A percentile compares a stretch with the other conserved stretches of the same genome.
Conservation (phyloP, 2,329 filamentous ascomycete species). For the Colletotrichum caudatum region DNA sequence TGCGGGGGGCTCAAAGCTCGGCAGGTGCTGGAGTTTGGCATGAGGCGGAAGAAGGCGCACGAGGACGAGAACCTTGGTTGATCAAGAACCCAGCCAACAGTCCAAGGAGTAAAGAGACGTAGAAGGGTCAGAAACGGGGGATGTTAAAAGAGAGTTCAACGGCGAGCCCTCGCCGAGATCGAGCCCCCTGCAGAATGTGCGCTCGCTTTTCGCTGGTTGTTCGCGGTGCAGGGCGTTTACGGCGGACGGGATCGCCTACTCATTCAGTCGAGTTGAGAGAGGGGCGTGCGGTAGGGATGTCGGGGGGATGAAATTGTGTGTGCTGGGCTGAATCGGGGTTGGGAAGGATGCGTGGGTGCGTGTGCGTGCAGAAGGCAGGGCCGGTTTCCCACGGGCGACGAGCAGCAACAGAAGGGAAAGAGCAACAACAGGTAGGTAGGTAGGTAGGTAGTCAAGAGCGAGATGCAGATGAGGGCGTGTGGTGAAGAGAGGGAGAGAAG, state of each 20-base stretch:
- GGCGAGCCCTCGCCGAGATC: slow-evolving; percentile 4
- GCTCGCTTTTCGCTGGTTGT: slow-evolving; percentile 7
- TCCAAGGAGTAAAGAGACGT: neutral
- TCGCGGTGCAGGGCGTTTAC: neutral
- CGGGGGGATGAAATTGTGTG: slow-evolving; percentile 29
- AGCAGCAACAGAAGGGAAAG: neutral
- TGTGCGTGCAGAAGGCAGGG: slow-evolving; percentile 2
- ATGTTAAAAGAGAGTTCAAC: neutral
- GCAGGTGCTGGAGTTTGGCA: slow-evolving; percentile 29
- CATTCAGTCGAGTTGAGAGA: slow-evolving; percentile 13
- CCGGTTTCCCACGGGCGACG: slow-evolving; percentile 1
- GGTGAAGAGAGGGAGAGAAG: slow-evolving; percentile 8
- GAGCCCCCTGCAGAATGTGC: neutral
- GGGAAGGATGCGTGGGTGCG: neutral
- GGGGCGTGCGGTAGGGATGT: slow-evolving; percentile 24
- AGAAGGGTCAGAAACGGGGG: neutral
- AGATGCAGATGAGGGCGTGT: slow-evolving; percentile 3
- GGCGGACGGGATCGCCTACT: slow-evolving; percentile 14
- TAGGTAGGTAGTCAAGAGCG: neutral
- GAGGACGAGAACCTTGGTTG: neutral
- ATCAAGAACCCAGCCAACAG: neutral
- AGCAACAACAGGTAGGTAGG: neutral
- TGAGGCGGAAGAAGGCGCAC: slow-evolving; percentile 17
- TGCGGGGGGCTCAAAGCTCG: slow-evolving; percentile 35
- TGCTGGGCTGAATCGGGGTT: slow-evolving; percentile 8